Evolutionary conservation across 164 flowering plant species (phyloP), one percentile per base, ranked within the genome.

Genomic region (Aristolochia californica): DNA sequence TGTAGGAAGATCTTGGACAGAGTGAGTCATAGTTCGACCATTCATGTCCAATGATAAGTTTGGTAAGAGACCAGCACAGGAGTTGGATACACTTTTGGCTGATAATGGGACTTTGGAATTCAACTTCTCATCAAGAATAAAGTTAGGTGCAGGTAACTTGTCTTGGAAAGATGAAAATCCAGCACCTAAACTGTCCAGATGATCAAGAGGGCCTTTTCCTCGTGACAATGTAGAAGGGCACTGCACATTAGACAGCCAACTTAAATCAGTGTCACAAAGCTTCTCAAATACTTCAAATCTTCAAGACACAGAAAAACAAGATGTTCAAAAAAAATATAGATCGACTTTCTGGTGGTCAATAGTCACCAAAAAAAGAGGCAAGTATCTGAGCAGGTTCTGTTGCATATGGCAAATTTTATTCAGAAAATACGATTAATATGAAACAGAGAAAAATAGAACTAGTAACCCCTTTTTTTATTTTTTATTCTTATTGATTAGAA

Each of bases 21-120:
- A 60, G 2, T 64, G 71, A 66, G 59, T 63, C 5, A 61, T 58
- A 59, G 80, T 55, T 64, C 73, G 80, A 26, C 48, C 57, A 60
- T 76, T 75, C 27, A 76, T 75, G 40, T 95, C 88, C 70, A 94
- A 50, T 4, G 96, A 84, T 47, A 90, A 70, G 68, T 67, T 77
- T 20, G 96, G 84, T 20, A 80, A 77, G 26, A 73, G 65, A 62
- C 82, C 90, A 22, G 77, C 71, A 61, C 63, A 75, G 62, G 80
- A 57, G 60, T 55, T 60, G 10, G 70, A 61, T 65, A 80, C 59
- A 68, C 65, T 71, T 59, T 67, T 74, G 21, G 77, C 34, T 16
- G 82, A 72, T 68, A 74, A 66, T 0, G 78, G 72, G 60, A 79
- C 81, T 60, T 78, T 72, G 5, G 80, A 69, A 40, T 74, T 58